Conservation (phyloP, 176 grass and related monocot genomes). For the Metroxylon sagu region DNA sequence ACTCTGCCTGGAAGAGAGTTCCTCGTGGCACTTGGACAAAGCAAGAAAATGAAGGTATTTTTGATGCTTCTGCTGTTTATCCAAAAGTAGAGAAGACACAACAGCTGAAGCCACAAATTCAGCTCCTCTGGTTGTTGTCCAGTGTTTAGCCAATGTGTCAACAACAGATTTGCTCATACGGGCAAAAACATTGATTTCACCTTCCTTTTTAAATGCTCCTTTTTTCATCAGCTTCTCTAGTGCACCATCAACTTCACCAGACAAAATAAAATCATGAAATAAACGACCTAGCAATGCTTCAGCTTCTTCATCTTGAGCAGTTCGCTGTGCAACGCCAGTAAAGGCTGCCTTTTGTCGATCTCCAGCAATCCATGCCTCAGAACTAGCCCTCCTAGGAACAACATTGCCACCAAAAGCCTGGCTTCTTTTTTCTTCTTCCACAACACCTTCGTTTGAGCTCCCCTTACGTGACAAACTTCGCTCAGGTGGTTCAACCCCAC, state of each 20-base stretch:
- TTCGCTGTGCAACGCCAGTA: conserved; percentile 47
- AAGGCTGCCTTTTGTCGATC: conserved; percentile 56
- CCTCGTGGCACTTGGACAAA: conserved; percentile 75
- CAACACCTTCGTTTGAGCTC: conserved; percentile 74
- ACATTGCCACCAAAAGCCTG: conserved; percentile 42
- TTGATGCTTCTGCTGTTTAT: conserved; percentile 84
- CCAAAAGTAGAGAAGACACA: conserved; percentile 73
- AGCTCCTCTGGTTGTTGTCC: conserved; percentile 96
- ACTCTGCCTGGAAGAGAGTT: conserved; percentile 89
- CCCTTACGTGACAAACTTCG: conserved; percentile 96
- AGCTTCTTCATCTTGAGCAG: conserved; percentile 63
- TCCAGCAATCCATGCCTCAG: conserved; percentile 77
- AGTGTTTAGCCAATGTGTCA: conserved; percentile 90
- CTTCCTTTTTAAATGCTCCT: conserved; percentile 92
- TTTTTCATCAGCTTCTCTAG: conserved; percentile 70
- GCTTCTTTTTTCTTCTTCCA: conserved; percentile 72
- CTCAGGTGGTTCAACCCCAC: conserved; percentile 93
- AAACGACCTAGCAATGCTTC: conserved; percentile 65
- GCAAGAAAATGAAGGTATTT: conserved; percentile 91
- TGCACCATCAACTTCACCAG: conserved; percentile 51
- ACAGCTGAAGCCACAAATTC: conserved; percentile 89
- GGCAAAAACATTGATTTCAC: conserved; percentile 82
- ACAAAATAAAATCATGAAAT: conserved; percentile 89
- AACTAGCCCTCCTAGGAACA: conserved; percentile 64
- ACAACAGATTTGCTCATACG: conserved; percentile 89